Evolutionary conservation across 129 eudicot genomes (phyloP).

Genomic region (Flaveria brownii): DNA sequence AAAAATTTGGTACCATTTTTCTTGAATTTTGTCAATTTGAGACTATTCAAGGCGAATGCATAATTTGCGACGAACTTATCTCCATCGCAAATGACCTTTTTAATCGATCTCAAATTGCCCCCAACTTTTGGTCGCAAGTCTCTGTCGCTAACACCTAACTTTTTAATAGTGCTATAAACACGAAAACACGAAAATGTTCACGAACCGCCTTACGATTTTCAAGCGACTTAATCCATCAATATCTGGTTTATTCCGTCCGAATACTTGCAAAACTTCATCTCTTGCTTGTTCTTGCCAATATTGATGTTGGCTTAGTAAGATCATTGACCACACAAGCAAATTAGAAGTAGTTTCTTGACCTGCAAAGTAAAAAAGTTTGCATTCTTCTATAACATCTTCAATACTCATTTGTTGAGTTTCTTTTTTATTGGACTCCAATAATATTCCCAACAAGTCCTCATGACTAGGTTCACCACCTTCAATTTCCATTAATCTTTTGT

Average conservation of each 20-base stretch:
- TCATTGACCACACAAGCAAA: slow-evolving; percentile 43
- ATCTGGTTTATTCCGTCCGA: slow-evolving; percentile 26
- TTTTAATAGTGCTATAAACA: no score
- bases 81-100: no score
- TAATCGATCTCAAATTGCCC: no score
- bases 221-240: slow-evolving; percentile 32
- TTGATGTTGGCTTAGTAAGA: slow-evolving; percentile 35
- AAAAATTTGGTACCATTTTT: no score
- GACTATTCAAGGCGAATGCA: no score
- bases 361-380: slow-evolving; percentile 40
- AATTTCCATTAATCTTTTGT: slow-evolving; percentile 36
- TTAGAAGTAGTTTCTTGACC: slow-evolving; percentile 39
- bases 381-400: slow-evolving; percentile 41
- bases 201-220: slow-evolving; percentile 26
- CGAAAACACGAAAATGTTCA: neutral
- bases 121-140: no score
- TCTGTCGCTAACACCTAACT: no score
- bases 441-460: slow-evolving; percentile 35
- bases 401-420: slow-evolving; percentile 32
- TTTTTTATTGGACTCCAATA: slow-evolving; percentile 34
- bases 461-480: slow-evolving; percentile 21
- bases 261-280: slow-evolving; percentile 34
- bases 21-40: no score
- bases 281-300: slow-evolving; percentile 41
- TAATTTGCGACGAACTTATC: no score